Base-by-base conservation (phyloP, 305 asterid genomes). In the Fraxinus platypoda region DNA sequence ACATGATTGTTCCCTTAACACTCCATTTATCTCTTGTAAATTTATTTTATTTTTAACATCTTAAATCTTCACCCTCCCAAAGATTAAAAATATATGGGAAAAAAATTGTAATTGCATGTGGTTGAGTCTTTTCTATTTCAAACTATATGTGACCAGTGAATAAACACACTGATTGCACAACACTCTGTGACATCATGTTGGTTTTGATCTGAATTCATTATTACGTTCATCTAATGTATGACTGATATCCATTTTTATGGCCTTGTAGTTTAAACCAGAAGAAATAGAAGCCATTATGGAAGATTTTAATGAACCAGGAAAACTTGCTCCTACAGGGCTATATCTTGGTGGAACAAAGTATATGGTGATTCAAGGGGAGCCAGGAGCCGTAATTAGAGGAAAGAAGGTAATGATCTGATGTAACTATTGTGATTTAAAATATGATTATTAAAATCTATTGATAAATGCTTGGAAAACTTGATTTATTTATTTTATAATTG, bases 331-430 rank as follows among this genome's bases (percentile, higher is more conserved):
- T 15, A 91, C 94, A 11, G 94, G 93, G 54, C 78, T 91, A 80
- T 76, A 84, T 82, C 82, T 91, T 6, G 94, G 94, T 79, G 94
- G 92, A 68, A 78, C 90, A n/a, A 91, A 91, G 78, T 91, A 91
- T 77, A 90, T 91, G 95, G 95, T 91, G 66, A 91, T 91, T 80
- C 95, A 91, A 82, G 93, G 94, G 1, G 94, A 91, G 72, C 81
- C 54, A 43, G 54, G 54, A 43, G 54, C 54, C 5, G 93, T 91
- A 73, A 90, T 91, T 19, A 87, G 94, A 78, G 94, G 94, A 49
- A 91, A 90, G 84, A 91, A 91, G 92, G 94, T 90, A 85, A 77
- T 37, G 2, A 1, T n/a, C 66, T 64, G 62, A 70, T 66, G 6
- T 54, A 54, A 19, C 26, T 11, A 35, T 77, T 77, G 43, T 34